Conservation (phyloP, 371 early-diverging fungal genomes). For the Parasitella parasitica region DNA sequence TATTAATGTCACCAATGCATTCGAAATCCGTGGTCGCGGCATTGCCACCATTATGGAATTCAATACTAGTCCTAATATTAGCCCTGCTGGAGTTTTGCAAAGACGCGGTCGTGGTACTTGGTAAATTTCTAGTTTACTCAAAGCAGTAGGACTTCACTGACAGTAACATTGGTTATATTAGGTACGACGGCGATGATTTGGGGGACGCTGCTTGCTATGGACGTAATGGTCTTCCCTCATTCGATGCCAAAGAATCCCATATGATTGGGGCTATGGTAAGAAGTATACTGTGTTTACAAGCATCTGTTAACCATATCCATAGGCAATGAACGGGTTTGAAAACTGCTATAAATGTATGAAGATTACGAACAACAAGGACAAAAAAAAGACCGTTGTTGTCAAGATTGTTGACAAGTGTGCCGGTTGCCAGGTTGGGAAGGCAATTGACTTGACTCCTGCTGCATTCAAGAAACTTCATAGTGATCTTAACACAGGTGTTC, state of each 20-base stretch:
- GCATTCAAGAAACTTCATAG: conserved; percentile 45
- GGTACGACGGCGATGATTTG: conserved; percentile 49
- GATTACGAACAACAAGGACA: conserved; percentile 43
- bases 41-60: conserved; percentile 37
- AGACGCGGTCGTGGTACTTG: conserved; percentile 47
- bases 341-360: conserved; percentile 55
- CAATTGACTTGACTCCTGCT: conserved; percentile 48
- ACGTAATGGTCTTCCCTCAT: conserved; percentile 43
- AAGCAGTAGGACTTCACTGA: background rate
- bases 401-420: conserved; percentile 53
- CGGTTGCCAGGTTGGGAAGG: conserved; percentile 40
- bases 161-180: background rate
- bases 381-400: conserved; percentile 35
- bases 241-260: conserved; percentile 33
- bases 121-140: conserved; percentile 18
- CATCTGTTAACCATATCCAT: background rate
- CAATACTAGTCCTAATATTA: conserved; percentile 23
- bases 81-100: conserved; percentile 9
- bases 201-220: conserved; percentile 54
- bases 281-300: no score
- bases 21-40: conserved; percentile 31
- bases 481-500: conserved; percentile 39
- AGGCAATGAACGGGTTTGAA: conserved; percentile 51
- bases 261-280: conserved; percentile 55
- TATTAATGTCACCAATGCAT: conserved; percentile 17